Evolutionary conservation across 1,139 yeast species (phyloP), one percentile per base, ranked within the genome.

Genomic region (Geotrichum restrictum): DNA sequence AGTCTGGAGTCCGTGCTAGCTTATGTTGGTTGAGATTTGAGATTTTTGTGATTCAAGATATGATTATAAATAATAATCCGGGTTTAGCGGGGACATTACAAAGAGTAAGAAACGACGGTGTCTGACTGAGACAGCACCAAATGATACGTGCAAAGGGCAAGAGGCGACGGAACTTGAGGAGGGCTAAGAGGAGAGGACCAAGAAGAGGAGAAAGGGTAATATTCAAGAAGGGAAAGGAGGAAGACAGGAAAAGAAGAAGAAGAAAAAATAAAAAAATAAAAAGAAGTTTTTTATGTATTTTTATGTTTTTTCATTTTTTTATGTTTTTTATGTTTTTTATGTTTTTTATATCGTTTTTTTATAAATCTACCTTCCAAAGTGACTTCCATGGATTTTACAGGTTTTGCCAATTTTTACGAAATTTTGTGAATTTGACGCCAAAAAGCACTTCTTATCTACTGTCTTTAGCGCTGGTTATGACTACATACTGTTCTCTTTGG

Each of bases 81-180:
- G 19, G n/a, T 19, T 38, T 38, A 19, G 41, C 16, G 41, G 41
- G 18, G 24, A 37, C 41, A 37, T 37, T 13, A 37, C 41, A 37
- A 37, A 37, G 41, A 37, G 41, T 10, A 10, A 7, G 41, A 37
- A 16, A 11, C n/a, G 41, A 18, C 21, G 41, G 21, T 7, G 41
- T 10, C 13, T 18, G 29, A 24, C 8, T 7, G 13, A 16, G 24
- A 4, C n/a, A 16, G 21, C n/a, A 32, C 36, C 36, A 32, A 11
- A n/a, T 4, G 16, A 14, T 6, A 14, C 16, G 36, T 4, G 16
- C 36, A 11, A 32, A 32, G 6, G 36, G 36, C 36, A 32, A 11
- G n/a, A 29, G 32, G 32, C 11, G n/a, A n/a, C n/a, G 36, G 36
- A 32, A 32, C n/a, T 11, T n/a, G n/a, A n/a, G 21, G 41, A 37